phyloP scores from a whole-genome alignment of 2,329 filamentous ascomycete species.

The Ceratocystis huliohia region DNA sequence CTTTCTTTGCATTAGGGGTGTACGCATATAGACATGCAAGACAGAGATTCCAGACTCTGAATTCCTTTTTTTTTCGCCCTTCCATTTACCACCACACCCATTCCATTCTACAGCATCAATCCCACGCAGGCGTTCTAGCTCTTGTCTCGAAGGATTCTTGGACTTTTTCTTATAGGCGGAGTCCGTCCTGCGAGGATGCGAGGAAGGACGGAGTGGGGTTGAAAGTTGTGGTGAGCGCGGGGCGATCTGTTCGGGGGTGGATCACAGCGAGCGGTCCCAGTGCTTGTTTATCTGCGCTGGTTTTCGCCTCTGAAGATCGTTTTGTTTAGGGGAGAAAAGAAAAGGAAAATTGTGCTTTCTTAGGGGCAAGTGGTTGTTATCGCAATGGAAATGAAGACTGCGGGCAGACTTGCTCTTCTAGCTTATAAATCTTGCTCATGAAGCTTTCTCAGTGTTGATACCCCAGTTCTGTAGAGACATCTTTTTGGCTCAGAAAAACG shows the following conservation, averaged over 20 bases:
- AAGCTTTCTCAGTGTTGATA: too few relatives aligned
- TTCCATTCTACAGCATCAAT: not conserved
- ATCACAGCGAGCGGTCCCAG: not conserved
- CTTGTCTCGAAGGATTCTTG: not conserved
- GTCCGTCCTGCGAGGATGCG: not conserved
- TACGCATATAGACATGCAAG: not conserved
- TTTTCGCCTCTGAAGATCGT: slow-evolving; percentile 6
- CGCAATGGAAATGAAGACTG: too few relatives aligned
- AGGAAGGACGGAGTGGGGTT: slow-evolving; percentile 1
- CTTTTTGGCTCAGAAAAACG: too few relatives aligned
- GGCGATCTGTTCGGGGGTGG: slow-evolving; percentile 6
- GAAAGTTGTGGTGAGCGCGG: not conserved
- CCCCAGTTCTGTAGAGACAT: too few relatives aligned
- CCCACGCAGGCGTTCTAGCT: not conserved
- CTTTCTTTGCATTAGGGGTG: not conserved
- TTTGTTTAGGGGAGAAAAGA: not conserved
- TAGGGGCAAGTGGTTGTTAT: too few relatives aligned
- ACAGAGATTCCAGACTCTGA: not conserved
- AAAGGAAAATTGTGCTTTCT: not conserved
- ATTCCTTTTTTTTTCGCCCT: not conserved
- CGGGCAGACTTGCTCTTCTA: too few relatives aligned
- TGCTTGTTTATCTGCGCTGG: slow-evolving; percentile 5
- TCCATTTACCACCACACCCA: not conserved
- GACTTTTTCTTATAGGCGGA: not conserved
- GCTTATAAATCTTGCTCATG: too few relatives aligned